Evolutionary conservation across 306 rosid species (phyloP), one percentile per base, ranked within the genome.

Genomic region (Quercus dentata): DNA sequence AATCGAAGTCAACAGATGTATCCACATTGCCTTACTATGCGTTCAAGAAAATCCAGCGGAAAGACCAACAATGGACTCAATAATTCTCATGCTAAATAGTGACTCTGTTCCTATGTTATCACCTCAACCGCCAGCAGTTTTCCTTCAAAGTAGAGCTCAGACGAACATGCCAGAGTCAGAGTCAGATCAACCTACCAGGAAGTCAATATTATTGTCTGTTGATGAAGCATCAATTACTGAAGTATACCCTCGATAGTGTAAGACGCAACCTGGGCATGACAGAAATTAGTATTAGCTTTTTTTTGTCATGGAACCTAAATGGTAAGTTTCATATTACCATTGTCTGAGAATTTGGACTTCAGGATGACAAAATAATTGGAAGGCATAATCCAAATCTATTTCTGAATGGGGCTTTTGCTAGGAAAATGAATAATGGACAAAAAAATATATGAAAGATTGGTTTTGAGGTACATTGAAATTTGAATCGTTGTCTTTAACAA

Each of bases 41-140:
- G 84, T 83, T 80, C 89, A 87, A 25, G 90, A 88, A 71, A 86
- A 83, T 81, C 82, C 83, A 30, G 67, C 73, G 6, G 81, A 70
- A 35, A 85, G 89, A 28, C 92, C 94, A n/a, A 81, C 89, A 2
- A 86, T 88, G 94, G 84, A 69, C n/a, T 68, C 87, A 18, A 27
- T 90, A 25, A 77, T 86, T 78, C 78, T 85, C 58, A 56, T 88
- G 87, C 85, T 91, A 11, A 87, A 49, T 44, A 84, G 92, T 64
- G 35, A 79, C 80, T 80, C 91, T 17, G 77, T 85, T 15, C 74
- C 73, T 27, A 21, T 82, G 10, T 71, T 84, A 69, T 0, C 7
- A 28, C 89, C 89, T 33, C 68, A 78, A 62, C 65, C 64, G 20
- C 90, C 91, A 4, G 86, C 83, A 3, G 63, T 77, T 69, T 76